Conservation (phyloP, 768 basidiomycete species). For the Tulasnella sp. region DNA sequence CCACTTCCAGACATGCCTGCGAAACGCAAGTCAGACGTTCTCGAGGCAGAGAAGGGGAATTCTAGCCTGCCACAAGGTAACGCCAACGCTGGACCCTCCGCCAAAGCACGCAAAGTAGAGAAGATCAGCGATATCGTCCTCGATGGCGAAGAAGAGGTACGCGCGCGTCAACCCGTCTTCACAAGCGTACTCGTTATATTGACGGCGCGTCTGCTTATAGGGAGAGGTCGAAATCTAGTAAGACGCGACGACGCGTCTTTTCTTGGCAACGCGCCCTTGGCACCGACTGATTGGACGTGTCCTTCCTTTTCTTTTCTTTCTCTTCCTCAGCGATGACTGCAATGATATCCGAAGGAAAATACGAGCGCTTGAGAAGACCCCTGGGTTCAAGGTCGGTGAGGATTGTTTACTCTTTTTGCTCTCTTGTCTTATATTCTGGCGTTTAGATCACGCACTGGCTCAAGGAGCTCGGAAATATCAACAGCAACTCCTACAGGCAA, state of each 20-base stretch:
- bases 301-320: neutral
- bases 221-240: conserved; percentile 25
- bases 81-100: conserved; percentile 20
- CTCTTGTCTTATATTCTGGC: too few species aligned
- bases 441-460: conserved; percentile 37
- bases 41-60: conserved; percentile 9
- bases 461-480: conserved; percentile 37
- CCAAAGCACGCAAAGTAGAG: conserved; percentile 24
- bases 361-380: conserved; percentile 32
- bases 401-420: neutral
- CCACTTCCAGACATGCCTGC: conserved; percentile 26
- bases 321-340: conserved; percentile 33
- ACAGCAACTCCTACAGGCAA: conserved; percentile 36
- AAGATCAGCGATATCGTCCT: conserved; percentile 29
- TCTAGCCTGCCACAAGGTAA: conserved; percentile 9
- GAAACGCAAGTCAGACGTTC: conserved; percentile 36
- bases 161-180: conserved; percentile 3
- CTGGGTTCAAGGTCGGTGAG: conserved; percentile 33
- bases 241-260: conserved; percentile 22
- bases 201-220: neutral
- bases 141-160: conserved; percentile 37
- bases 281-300: neutral
- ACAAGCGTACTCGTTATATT: neutral
- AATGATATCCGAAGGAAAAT: conserved; percentile 41
- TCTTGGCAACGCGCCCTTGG: neutral